Base-by-base conservation (phyloP, 192 early-diverging fungal genomes). In the Diversispora epigaea region DNA sequence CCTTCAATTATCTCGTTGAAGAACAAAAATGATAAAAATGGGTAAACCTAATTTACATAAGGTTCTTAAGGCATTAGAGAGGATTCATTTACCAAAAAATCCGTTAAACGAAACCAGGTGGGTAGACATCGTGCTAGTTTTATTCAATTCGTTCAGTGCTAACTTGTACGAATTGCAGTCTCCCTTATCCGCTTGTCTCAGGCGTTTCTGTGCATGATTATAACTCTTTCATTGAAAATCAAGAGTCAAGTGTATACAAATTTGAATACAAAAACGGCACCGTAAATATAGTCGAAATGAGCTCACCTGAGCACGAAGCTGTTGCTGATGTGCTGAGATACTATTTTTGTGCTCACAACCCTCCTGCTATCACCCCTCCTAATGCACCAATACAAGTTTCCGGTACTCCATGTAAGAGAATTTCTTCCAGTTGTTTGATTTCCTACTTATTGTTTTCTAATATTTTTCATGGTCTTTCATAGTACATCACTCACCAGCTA, bases 141-240 rank as follows among this genome's bases (percentile, higher is more conserved):
- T 65, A 39, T 65, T 65, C 39, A 65, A 65, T 46, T 44, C 32
- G 40, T 46, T 15, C 39, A 46, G 4, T 65, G 39, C 43, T 65
- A 40, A 65, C 63, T 65, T 40, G 40, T 65, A 46, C 43, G 63
- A 65, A 65, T 65, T 61, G 60, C 60, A 61, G 60, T 61, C 60
- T 61, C 21, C 60, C 60, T n/a, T 61, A 39, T 44, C 64, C 67
- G 47, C 12, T 68, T 68, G 67, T 47, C 47, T 68, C 47, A 50
- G 41, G 50, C 44, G 22, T 68, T n/a, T n/a, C n/a, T n/a, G n/a
- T n/a, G n/a, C n/a, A n/a, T n/a, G n/a, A n/a, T n/a, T n/a, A n/a
- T n/a, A n/a, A n/a, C n/a, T n/a, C n/a, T n/a, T n/a, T n/a, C n/a
- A n/a, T n/a, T n/a, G n/a, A n/a, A n/a, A n/a, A n/a, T n/a, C n/a